Percentiles rank a stretch among this genome's conserved stretches.
phyloP scores from a whole-genome alignment of 441 rosid genomes.

The Jatropha podagrica region DNA sequence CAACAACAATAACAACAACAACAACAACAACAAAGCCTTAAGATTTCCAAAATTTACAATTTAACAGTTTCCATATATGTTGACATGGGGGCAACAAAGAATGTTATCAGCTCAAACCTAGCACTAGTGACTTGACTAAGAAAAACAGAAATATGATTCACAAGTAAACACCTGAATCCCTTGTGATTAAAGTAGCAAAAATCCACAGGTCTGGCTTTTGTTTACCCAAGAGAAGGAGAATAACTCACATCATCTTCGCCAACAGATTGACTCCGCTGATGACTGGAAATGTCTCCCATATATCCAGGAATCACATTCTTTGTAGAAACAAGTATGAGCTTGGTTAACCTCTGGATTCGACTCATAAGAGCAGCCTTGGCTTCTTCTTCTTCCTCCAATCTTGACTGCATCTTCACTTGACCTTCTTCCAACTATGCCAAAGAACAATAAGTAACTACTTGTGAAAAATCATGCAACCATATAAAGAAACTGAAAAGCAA shows the following conservation, averaged over 20 bases:
- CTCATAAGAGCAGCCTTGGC: constrained; percentile 99
- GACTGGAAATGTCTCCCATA: constrained; percentile 61
- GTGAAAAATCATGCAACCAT: neutral
- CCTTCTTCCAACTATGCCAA: constrained; percentile 87
- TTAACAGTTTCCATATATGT: neutral
- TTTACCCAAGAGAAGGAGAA: neutral
- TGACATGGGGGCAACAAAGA: neutral
- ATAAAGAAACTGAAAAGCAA: neutral
- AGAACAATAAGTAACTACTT: constrained; percentile 14
- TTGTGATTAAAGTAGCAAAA: constrained; percentile 2
- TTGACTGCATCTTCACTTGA: constrained; percentile 99
- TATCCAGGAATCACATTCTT: constrained; percentile 78
- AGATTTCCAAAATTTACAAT: neutral
- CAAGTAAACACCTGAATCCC: neutral
- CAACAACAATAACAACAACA: neutral
- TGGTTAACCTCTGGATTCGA: constrained; percentile 96
- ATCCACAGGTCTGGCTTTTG: neutral
- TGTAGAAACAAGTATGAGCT: constrained; percentile 97
- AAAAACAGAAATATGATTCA: constrained; percentile 4
- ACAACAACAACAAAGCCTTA: neutral
- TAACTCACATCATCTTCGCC: constrained; percentile 76
- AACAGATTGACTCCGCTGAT: constrained; percentile 62
- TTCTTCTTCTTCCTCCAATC: constrained; percentile 99
- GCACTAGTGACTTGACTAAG: neutral
- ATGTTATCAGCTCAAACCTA: constrained; percentile 3